Evolutionary conservation across 2,329 filamentous ascomycete species (phyloP).

Genomic region (Dichotomopilus funicola): DNA sequence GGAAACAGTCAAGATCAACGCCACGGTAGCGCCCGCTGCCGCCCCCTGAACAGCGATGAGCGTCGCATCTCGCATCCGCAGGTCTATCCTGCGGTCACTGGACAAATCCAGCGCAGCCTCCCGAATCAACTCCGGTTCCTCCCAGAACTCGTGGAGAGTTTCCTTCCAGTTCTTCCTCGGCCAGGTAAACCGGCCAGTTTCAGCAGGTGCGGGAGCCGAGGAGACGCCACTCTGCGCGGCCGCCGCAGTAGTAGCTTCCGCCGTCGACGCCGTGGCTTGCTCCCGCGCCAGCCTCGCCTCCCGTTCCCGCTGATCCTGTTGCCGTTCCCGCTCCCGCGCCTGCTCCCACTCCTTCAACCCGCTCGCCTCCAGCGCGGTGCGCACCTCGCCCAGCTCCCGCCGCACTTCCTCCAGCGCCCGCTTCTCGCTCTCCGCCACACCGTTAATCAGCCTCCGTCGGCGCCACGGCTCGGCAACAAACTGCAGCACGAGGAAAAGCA

Average conservation of each 20-base stretch:
- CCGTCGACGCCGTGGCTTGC: too few relatives aligned
- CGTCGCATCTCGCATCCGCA: slow-evolving; percentile 65
- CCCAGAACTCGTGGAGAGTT: slow-evolving; percentile 27
- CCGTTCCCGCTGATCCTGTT: too few relatives aligned
- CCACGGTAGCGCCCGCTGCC: slow-evolving; percentile 57
- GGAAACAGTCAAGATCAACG: slow-evolving; percentile 47
- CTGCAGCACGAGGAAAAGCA: slow-evolving; percentile 80
- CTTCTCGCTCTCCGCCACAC: slow-evolving; percentile 74
- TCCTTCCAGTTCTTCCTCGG: slow-evolving; percentile 36
- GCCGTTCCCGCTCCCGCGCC: neutral
- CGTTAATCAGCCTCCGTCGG: slow-evolving; percentile 69
- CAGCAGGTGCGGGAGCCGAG: neutral
- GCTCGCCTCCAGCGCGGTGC: slow-evolving; percentile 19
- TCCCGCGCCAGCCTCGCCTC: neutral
- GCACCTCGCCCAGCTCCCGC: slow-evolving; percentile 35
- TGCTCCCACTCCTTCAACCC: neutral
- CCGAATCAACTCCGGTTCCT: slow-evolving; percentile 39
- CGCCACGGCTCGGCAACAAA: slow-evolving; percentile 92
- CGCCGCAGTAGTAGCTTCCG: slow-evolving; percentile 6
- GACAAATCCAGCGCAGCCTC: slow-evolving; percentile 52
- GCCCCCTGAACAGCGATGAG: slow-evolving; percentile 62
- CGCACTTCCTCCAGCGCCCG: slow-evolving; percentile 45
- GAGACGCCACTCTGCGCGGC: slow-evolving; percentile 1
- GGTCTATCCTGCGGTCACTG: slow-evolving; percentile 56
- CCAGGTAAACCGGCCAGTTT: too few relatives aligned